Percentiles rank a stretch among this genome's conserved stretches.
phyloP scores from a whole-genome alignment of 1,139 yeast genomes.

The Candida anutae region DNA sequence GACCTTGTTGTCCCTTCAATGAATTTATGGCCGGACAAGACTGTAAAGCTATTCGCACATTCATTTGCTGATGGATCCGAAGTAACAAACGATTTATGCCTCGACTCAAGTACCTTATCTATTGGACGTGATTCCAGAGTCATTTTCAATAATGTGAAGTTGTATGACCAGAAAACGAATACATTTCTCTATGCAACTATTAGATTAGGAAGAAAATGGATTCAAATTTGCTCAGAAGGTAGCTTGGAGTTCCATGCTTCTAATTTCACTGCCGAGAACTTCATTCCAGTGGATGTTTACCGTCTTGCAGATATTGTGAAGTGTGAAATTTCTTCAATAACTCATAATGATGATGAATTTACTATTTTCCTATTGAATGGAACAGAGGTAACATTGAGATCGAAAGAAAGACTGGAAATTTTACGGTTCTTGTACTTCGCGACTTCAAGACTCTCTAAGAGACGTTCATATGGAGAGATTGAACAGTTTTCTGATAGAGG shows the following conservation, averaged over 20 bases:
- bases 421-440: slow-evolving; percentile 64
- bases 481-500: slow-evolving; percentile 12
- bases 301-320: slow-evolving; percentile 43
- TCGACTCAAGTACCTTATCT: slow-evolving; percentile 31
- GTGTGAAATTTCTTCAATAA: slow-evolving; percentile 38
- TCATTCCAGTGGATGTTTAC: slow-evolving; percentile 45
- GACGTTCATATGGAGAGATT: slow-evolving; percentile 13
- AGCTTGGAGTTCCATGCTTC: slow-evolving; percentile 15
- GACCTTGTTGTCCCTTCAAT: slow-evolving; percentile 23
- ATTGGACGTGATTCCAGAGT: slow-evolving; percentile 51
- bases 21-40: slow-evolving; percentile 8
- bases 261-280: slow-evolving; percentile 20
- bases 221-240: slow-evolving; percentile 46
- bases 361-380: slow-evolving; percentile 46
- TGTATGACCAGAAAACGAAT: slow-evolving; percentile 32
- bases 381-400: slow-evolving; percentile 42
- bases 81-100: slow-evolving; percentile 41
- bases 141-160: slow-evolving; percentile 48
- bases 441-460: slow-evolving; percentile 42
- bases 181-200: slow-evolving; percentile 44
- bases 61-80: slow-evolving; percentile 45
- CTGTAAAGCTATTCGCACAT: slow-evolving; percentile 23
- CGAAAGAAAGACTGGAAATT: slow-evolving; percentile 59
- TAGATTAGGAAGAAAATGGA: slow-evolving; percentile 62
- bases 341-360: slow-evolving; percentile 32